phyloP scores from a whole-genome alignment of 495 filamentous ascomycete species.

The Hyaloscypha finlandica region DNA sequence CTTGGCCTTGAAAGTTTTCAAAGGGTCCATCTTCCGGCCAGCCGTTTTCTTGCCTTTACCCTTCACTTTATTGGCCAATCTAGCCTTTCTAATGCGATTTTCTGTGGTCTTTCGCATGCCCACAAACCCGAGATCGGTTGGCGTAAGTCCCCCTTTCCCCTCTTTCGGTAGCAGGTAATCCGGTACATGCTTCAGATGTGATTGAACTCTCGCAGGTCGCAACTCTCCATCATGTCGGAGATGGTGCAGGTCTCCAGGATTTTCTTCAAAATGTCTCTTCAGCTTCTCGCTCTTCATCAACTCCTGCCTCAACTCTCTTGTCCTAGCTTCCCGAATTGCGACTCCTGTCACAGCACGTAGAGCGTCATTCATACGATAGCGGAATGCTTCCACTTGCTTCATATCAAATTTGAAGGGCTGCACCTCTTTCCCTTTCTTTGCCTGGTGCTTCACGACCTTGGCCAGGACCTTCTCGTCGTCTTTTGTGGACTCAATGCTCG shows the following conservation, averaged over 20 bases:
- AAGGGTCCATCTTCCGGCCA: constrained; percentile 68
- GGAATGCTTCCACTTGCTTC: constrained; percentile 86
- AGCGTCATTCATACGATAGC: constrained; percentile 92
- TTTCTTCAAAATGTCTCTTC: constrained; percentile 95
- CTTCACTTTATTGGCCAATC: constrained; percentile 58
- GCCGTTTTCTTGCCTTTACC: constrained; percentile 51
- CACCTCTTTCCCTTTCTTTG: constrained; percentile 72
- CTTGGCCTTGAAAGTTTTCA: constrained; percentile 71
- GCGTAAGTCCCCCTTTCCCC: constrained; percentile 64
- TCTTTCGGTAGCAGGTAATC: constrained; percentile 88
- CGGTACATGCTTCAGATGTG: constrained; percentile 92
- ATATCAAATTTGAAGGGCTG: constrained; percentile 94
- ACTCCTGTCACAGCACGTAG: constrained; percentile 77
- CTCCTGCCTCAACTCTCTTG: constrained; percentile 83
- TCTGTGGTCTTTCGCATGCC: constrained; percentile 71
- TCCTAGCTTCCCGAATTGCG: constrained; percentile 85
- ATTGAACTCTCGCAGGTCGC: constrained; percentile 73
- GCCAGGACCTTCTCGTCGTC: constrained; percentile 82
- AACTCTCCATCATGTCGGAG: constrained; percentile 90
- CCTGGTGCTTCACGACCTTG: constrained; percentile 71
- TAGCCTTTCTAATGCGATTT: constrained; percentile 73
- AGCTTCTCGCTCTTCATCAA: constrained; percentile 90
- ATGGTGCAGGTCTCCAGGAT: constrained; percentile 83
- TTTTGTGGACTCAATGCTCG: constrained; percentile 65
- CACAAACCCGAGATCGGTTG: constrained; percentile 66